Conservation (phyloP, 306 rosid genomes). For the Nissolia schottii region DNA sequence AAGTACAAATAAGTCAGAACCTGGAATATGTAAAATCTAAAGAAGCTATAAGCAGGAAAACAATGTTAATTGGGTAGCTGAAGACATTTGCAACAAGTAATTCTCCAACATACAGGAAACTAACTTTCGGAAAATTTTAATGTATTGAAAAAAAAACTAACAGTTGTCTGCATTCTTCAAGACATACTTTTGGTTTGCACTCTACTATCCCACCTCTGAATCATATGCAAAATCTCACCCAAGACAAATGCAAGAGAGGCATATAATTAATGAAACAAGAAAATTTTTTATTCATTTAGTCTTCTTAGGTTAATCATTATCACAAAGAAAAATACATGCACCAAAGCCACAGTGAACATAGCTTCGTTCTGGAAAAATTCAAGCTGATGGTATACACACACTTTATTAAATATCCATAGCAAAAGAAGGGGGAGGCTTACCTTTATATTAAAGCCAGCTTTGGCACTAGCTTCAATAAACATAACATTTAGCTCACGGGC, state of each 20-base stretch:
- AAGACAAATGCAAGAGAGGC: slow-evolving; percentile 4
- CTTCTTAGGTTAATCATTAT: neutral
- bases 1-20: slow-evolving; percentile 15
- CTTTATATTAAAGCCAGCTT: slow-evolving; percentile 90
- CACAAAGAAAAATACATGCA: neutral
- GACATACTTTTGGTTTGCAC: no score
- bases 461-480: slow-evolving; percentile 93
- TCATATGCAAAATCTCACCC: slow-evolving; percentile 13
- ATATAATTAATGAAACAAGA: neutral
- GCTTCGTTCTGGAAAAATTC: neutral
- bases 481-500: slow-evolving; percentile 72
- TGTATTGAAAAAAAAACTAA: slow-evolving; percentile 10
- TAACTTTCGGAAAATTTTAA: neutral
- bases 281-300: neutral
- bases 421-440: slow-evolving; percentile 27
- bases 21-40: neutral
- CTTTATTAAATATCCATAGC: neutral
- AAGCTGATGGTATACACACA: neutral
- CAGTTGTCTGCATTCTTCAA: neutral
- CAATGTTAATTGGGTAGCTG: neutral
- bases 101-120: neutral
- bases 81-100: slow-evolving; percentile 7
- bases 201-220: slow-evolving; percentile 1
- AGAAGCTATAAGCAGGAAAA: neutral
- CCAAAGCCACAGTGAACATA: neutral